Percentiles rank a stretch among this genome's conserved stretches.
phyloP scores from a whole-genome alignment of 148 eudicot genomes.

The Simmondsia chinensis region DNA sequence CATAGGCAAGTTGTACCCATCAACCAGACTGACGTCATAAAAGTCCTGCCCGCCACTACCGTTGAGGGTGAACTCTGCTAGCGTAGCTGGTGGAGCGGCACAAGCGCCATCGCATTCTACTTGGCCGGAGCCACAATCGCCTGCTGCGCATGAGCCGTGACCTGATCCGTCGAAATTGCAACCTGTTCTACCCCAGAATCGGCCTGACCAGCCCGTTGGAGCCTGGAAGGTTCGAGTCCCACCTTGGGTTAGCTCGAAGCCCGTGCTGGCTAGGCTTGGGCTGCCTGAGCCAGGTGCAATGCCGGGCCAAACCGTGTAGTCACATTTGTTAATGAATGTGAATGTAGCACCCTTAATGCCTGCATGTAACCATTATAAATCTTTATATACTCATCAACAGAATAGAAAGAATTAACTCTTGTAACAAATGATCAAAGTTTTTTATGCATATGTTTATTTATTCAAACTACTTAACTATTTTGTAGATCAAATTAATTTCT shows the following conservation, averaged over 20 bases:
- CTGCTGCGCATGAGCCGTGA: slow-evolving; percentile 15
- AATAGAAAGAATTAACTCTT: too few species aligned
- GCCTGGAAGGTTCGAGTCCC: slow-evolving; percentile 6
- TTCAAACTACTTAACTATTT: too few species aligned
- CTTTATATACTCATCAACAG: too few species aligned
- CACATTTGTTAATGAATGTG: slow-evolving; percentile 1
- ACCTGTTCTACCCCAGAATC: slow-evolving; percentile 31
- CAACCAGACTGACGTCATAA: slow-evolving; percentile 34
- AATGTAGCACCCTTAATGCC: background rate
- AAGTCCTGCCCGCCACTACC: slow-evolving; percentile 11
- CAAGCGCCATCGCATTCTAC: too few species aligned
- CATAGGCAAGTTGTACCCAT: slow-evolving; percentile 29
- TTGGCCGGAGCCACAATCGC: slow-evolving; percentile 27
- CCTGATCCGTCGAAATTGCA: slow-evolving; percentile 16
- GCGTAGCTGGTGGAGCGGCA: slow-evolving; percentile 19
- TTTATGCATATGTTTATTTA: too few species aligned
- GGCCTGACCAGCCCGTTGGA: slow-evolving; percentile 30
- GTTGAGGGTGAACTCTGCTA: too few species aligned
- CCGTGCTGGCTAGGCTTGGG: background rate
- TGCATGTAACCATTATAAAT: too few species aligned
- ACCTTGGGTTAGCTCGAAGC: background rate
- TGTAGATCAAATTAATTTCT: too few species aligned
- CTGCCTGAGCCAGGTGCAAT: background rate
- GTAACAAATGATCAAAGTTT: too few species aligned
- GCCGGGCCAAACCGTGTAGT: slow-evolving; percentile 1